phyloP scores from a whole-genome alignment of 2,329 filamentous ascomycete species.

The Didymella segeticola region DNA sequence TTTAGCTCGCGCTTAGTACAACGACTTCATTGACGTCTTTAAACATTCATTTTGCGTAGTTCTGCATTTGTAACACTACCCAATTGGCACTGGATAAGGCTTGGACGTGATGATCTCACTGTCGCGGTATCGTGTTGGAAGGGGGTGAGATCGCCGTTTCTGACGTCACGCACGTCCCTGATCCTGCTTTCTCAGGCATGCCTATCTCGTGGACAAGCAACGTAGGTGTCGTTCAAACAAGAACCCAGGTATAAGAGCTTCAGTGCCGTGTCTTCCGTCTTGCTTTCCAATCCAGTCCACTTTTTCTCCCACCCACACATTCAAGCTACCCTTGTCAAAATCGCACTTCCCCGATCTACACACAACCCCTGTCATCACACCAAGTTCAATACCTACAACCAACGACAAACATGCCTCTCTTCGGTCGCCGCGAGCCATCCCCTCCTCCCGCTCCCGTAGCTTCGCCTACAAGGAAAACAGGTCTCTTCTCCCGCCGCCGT shows the following conservation, averaged over 20 bases:
- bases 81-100: not conserved
- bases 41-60: not conserved
- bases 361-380: not conserved
- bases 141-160: conserved; percentile 17
- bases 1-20: conserved; percentile 5
- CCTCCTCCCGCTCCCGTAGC: conserved; percentile 29
- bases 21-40: not conserved
- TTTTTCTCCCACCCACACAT: conserved; percentile 1
- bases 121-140: conserved; percentile 8
- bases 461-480: conserved; percentile 33
- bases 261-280: conserved; percentile 7
- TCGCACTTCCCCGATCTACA: not conserved
- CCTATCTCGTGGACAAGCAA: not conserved
- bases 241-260: conserved; percentile 14
- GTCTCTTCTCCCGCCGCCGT: conserved; percentile 48
- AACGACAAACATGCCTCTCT: conserved; percentile 42
- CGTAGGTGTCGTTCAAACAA: not conserved
- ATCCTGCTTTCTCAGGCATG: conserved; percentile 21
- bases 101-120: conserved; percentile 24
- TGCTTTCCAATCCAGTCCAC: conserved; percentile 5
- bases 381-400: not conserved
- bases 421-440: conserved; percentile 37
- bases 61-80: not conserved
- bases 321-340: not conserved
- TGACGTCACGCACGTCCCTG: conserved; percentile 23